Base-by-base conservation (phyloP, 129 eudicot genomes). In the Oenanthe sinensis region DNA sequence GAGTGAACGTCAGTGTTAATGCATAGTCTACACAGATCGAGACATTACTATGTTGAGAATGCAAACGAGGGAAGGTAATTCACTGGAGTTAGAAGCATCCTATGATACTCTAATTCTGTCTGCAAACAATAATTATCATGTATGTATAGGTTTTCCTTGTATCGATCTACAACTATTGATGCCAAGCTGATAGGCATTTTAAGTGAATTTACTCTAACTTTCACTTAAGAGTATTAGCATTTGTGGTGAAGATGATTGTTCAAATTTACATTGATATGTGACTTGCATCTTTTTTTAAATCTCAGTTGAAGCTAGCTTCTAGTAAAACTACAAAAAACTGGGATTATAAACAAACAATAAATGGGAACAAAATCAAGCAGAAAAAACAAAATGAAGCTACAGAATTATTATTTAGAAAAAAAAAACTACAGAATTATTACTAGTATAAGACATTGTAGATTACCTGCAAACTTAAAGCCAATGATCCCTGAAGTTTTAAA, bases 391-490 rank as follows among this genome's bases (percentile, higher is more conserved):
- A 45, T 74, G 58, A 74, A n/a, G 37, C 55, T 33, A 33, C 36
- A 33, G 36, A 33, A 33, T 1, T 33, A 33, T 33, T 33, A 33
- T 33, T 33, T 33, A 33, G 36, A n/a, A n/a, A n/a, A n/a, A n/a
- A n/a, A n/a, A n/a, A n/a, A n/a, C n/a, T 74, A 74, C 71, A 72
- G 44, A 22, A n/a, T 44, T 8, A 26, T 3, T 74, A 74, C 36
- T 24, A 39, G 52, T 2, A 69, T 0, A 17, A 74, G 75, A 17
- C 22, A 76, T 47, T 36, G 39, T 28, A 24, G 54, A 69, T 6
- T 76, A 77, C 84, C 80, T 81, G 77, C 24, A 77, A 50, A 76
- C 42, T 17, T 76, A 4, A 45, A 40, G 70, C 76, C 60, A 70
- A 48, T 52, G 58, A 69, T 8, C 28, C 3, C 67, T 58, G 15